Percentiles rank a stretch among this genome's conserved stretches.
Conservation (phyloP, 2,329 filamentous ascomycete species). For the Colletotrichum sansevieriae region DNA sequence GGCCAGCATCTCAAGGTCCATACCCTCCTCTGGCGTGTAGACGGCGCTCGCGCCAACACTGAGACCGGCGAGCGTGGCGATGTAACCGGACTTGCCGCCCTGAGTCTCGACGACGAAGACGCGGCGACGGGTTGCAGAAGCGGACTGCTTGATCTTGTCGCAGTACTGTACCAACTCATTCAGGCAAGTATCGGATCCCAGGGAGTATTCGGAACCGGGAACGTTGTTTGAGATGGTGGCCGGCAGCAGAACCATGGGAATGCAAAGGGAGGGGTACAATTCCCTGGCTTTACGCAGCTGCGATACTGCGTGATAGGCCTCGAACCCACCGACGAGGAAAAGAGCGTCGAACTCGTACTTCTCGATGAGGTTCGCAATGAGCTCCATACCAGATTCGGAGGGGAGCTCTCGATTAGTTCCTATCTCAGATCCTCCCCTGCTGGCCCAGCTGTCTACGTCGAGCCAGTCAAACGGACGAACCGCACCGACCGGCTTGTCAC, state of each 20-base stretch:
- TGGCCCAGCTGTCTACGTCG: conserved; percentile 95
- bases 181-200: conserved; percentile 95
- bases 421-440: conserved; percentile 96
- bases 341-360: conserved; percentile 91
- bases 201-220: conserved; percentile 95
- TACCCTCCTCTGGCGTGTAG: conserved; percentile 97
- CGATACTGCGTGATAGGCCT: conserved; percentile 92
- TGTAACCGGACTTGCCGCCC: conserved; percentile 92
- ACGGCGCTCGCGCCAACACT: conserved; percentile 93
- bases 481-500: conserved; percentile 82
- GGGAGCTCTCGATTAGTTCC: conserved; percentile 96
- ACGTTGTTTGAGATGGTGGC: conserved; percentile 99
- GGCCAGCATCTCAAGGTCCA: conserved; percentile 92
- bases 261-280: conserved; percentile 86
- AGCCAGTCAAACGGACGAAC: conserved; percentile 92
- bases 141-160: conserved; percentile 97
- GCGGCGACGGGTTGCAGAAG: conserved; percentile 89
- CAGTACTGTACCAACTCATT: conserved; percentile 96
- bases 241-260: conserved; percentile 90
- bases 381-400: conserved; percentile 84
- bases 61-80: conserved; percentile 90
- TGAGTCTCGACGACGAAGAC: conserved; percentile 99
- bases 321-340: conserved; percentile 94
- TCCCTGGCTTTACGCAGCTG: conserved; percentile 86
- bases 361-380: conserved; percentile 85